Percentiles rank a stretch among this genome's conserved stretches.
phyloP scores from a whole-genome alignment of 371 early-diverging fungal species.

The Mortierella sp. region DNA sequence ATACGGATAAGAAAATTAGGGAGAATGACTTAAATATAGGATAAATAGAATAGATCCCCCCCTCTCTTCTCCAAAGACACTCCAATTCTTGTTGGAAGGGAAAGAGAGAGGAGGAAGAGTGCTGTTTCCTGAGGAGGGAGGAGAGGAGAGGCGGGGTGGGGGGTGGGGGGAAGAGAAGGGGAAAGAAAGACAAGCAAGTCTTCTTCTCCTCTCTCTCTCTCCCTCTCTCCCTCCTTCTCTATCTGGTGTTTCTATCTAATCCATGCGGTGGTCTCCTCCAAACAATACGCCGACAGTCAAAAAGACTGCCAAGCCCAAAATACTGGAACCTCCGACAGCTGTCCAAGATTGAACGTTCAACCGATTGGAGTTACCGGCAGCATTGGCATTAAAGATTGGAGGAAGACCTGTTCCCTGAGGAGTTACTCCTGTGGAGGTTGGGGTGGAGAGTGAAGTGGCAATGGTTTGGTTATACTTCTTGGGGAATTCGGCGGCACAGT shows the following conservation, averaged over 20 bases:
- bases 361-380: constrained; percentile 68
- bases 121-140: not conserved
- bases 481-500: constrained; percentile 43
- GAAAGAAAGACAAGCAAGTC: not conserved
- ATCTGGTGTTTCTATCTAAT: no score
- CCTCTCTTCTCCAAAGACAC: no score
- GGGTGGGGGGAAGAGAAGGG: not conserved
- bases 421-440: constrained; percentile 61
- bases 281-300: constrained; percentile 44
- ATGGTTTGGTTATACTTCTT: constrained; percentile 49
- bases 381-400: constrained; percentile 81
- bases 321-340: constrained; percentile 37
- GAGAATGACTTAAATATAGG: no score
- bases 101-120: no score
- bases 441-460: constrained; percentile 21
- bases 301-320: constrained; percentile 42
- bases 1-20: no score
- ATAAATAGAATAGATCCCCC: no score
- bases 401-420: constrained; percentile 77
- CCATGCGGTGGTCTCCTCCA: constrained; percentile 16
- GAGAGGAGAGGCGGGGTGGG: not conserved
- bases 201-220: no score
- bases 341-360: constrained; percentile 18
- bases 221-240: no score
- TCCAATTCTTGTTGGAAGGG: no score